These are phyloP conservation scores for Kodamaea suecica DNA, from an alignment of 1,139 yeast species.

Conservation along the genomic window DNA sequence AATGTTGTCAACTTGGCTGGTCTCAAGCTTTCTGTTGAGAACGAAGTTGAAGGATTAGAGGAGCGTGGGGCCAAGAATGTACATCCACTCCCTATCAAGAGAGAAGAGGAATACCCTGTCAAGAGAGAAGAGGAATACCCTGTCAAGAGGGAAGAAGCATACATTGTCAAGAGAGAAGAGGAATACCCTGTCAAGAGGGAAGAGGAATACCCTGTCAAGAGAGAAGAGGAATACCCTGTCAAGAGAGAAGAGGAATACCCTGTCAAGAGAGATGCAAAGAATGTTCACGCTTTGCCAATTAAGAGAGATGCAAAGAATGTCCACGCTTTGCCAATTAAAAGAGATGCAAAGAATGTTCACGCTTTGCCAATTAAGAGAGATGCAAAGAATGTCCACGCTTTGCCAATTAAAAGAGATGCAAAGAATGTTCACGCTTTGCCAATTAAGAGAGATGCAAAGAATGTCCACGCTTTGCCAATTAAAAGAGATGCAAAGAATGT, in stretches of 20 bases:
- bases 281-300: background rate
- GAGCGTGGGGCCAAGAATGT: conserved; percentile 18
- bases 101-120: conserved; percentile 13
- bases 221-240: conserved; percentile 8
- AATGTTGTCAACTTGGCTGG: conserved; percentile 12
- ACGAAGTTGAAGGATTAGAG: conserved; percentile 2
- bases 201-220: background rate
- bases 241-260: conserved; percentile 11
- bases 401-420: conserved; percentile 6
- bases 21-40: conserved; percentile 7
- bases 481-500: conserved; percentile 15
- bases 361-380: conserved; percentile 2
- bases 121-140: conserved; percentile 9
- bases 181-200: background rate
- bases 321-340: conserved; percentile 12
- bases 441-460: conserved; percentile 12
- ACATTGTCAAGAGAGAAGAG: background rate
- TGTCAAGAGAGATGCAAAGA: conserved; percentile 10
- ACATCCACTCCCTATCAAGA: conserved; percentile 13
- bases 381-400: conserved; percentile 2
- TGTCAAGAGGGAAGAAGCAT: background rate
- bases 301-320: conserved; percentile 9
- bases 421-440: conserved; percentile 11
- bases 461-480: conserved; percentile 2
- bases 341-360: conserved; percentile 9